Evolutionary conservation across 768 basidiomycete genomes (phyloP).

Genomic region (Hypholoma sublateritium): DNA sequence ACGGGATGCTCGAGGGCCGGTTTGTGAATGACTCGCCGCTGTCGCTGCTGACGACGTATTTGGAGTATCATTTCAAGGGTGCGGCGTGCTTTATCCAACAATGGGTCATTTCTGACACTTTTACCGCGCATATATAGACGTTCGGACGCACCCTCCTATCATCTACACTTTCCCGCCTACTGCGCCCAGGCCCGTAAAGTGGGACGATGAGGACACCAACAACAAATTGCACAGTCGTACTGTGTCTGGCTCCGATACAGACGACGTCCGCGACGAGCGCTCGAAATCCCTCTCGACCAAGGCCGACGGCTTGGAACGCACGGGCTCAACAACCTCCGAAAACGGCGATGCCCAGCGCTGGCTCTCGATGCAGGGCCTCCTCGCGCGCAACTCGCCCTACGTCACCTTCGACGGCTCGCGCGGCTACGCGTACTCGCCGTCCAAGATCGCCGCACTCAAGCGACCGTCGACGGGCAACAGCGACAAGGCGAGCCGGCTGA

Average conservation of each 20-base stretch:
- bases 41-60: slow-evolving; percentile 54
- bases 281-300: slow-evolving; percentile 26
- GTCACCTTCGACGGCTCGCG: slow-evolving; percentile 46
- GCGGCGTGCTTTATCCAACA: slow-evolving; percentile 16
- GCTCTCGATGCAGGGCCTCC: slow-evolving; percentile 32
- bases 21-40: slow-evolving; percentile 71
- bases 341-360: slow-evolving; percentile 10
- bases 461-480: not conserved
- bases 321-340: slow-evolving; percentile 12
- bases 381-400: slow-evolving; percentile 43
- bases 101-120: not conserved
- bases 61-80: slow-evolving; percentile 67
- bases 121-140: slow-evolving; percentile 39
- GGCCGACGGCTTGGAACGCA: slow-evolving; percentile 14
- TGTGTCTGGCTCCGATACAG: slow-evolving; percentile 30
- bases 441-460: slow-evolving; percentile 27
- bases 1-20: slow-evolving; percentile 62
- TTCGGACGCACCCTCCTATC: slow-evolving; percentile 65
- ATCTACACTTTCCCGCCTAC: slow-evolving; percentile 55
- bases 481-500: not conserved
- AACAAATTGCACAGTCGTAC: not conserved
- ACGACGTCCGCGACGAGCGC: slow-evolving; percentile 33
- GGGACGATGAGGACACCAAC: slow-evolving; percentile 12
- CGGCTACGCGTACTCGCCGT: slow-evolving; percentile 41
- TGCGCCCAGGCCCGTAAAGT: slow-evolving; percentile 20